These are phyloP conservation scores for Solanum boliviense DNA, from an alignment of 257 asterid species.

Conservation along the genomic window DNA sequence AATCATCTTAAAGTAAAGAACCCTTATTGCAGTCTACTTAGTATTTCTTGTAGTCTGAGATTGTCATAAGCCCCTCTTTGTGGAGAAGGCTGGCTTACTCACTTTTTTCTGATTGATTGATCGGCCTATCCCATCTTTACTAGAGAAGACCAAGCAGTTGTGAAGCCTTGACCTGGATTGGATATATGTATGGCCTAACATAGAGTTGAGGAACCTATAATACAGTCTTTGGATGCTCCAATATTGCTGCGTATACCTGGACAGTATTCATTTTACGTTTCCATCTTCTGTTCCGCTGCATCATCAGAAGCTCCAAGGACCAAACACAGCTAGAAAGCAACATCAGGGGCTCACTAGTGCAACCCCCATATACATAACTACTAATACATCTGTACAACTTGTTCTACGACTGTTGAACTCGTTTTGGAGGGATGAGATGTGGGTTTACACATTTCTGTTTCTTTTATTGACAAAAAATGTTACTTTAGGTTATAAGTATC, in stretches of 20 bases:
- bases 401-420: neutral
- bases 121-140: neutral
- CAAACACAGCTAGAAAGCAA: neutral
- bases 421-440: neutral
- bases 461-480: neutral
- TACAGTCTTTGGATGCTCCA: neutral
- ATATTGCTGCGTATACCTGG: neutral
- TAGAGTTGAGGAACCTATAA: neutral
- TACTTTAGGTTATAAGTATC: neutral
- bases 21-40: neutral
- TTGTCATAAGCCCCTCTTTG: neutral
- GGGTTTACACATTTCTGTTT: neutral
- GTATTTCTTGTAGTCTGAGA: neutral
- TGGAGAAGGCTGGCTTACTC: neutral
- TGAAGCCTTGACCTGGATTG: neutral
- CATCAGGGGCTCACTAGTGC: neutral
- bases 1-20: neutral
- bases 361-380: neutral
- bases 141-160: neutral
- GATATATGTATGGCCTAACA: neutral
- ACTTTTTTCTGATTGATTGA: neutral
- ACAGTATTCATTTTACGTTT: neutral
- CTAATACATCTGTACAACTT: neutral
- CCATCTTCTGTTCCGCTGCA: neutral
- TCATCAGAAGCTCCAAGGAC: neutral